Evolutionary conservation across 495 filamentous ascomycete species (phyloP), one percentile per base, ranked within the genome.

Genomic region (Penicillium psychrofluorescens): DNA sequence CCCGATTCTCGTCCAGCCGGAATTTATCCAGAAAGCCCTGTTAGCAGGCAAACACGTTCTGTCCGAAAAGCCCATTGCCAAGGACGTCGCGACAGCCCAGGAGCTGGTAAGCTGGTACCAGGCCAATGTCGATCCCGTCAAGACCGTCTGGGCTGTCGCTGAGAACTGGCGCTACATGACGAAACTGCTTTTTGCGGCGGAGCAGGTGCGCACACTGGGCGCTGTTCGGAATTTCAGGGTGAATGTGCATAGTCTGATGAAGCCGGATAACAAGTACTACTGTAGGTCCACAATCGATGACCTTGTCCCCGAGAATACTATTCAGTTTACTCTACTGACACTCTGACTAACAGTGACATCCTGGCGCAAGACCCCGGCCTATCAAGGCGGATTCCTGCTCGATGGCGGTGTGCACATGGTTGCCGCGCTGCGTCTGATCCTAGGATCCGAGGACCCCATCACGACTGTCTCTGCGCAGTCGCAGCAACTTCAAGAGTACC

Each of bases 11-110:
- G 55, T 57, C 9, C 67, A 72, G 36, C 66, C 62, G 10, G 50
- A 53, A 2, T 71, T 62, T 39, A 70, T 72, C 48, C 49, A 43
- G 15, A 51, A 55, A 29, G 66, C 85, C 5, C 70, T 92, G 0
- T 50, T 63, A 0, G 84, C 85, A 1, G 80, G 83, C 15, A 92
- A 92, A 50, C 85, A 89, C 61, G 87, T 91, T 6, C 63, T 91
- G 0, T 81, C 82, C n/a, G 88, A 94, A 62, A 94, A 92, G 59
- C 87, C 88, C 12, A 77, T 91, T 33, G 85, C 86, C 1, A 74
- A 76, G 51, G 79, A 88, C 55, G 51, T 88, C 13, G 66, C 70
- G 2, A 67, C 76, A 0, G 87, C 83, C 8, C 67, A 70, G 32
- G 70, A 79, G 28, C 71, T 92, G 29, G 58, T 88, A 33, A 40